A percentile compares a stretch with the other conserved stretches of the same genome.
Evolutionary conservation across 2,329 filamentous ascomycete genomes (phyloP).

Genomic region (Aspergillus sp.): DNA sequence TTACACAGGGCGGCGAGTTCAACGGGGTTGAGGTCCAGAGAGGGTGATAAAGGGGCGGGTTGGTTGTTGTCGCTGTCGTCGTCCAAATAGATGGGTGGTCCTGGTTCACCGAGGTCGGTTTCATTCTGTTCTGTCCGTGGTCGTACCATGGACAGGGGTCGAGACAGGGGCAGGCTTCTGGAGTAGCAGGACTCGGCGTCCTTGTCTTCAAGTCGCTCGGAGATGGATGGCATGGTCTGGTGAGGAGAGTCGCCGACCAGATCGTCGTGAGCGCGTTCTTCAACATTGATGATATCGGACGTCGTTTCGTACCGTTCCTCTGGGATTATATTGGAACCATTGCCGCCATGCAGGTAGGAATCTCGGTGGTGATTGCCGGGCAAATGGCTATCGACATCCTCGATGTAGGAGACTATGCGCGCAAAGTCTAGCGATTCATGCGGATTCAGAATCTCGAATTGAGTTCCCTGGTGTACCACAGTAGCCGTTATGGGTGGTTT

Average conservation of each 20-base stretch:
- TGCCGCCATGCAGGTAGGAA: slow-evolving; percentile 16
- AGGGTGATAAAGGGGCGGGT: neutral
- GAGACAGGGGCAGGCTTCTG: slow-evolving; percentile 14
- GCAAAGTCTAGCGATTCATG: slow-evolving; percentile 36
- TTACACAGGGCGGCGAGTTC: slow-evolving; percentile 5
- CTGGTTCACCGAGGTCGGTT: slow-evolving; percentile 33
- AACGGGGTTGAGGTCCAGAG: neutral
- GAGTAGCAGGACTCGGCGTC: slow-evolving; percentile 15
- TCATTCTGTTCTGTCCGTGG: slow-evolving; percentile 22
- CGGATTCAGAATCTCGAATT: slow-evolving; percentile 40
- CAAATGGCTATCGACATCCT: slow-evolving; percentile 32
- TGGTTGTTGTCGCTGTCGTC: neutral
- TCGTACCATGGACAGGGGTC: slow-evolving; percentile 15
- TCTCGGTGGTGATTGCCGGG: slow-evolving; percentile 21
- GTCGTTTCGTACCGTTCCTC: slow-evolving; percentile 7
- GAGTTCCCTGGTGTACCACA: slow-evolving; percentile 33
- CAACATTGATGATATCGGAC: slow-evolving; percentile 2
- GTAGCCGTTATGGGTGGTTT: slow-evolving; percentile 23
- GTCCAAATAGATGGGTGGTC: slow-evolving; percentile 7
- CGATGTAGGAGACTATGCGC: slow-evolving; percentile 37
- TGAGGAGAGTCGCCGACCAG: slow-evolving; percentile 23
- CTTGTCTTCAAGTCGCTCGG: slow-evolving; percentile 22
- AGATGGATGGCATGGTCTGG: slow-evolving; percentile 27
- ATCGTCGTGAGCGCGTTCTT: slow-evolving; percentile 19
- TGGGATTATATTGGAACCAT: slow-evolving; percentile 13